Evolutionary conservation across 345 rosid genomes (phyloP), one percentile per base, ranked within the genome.

Genomic region (Gossypium stocksii): DNA sequence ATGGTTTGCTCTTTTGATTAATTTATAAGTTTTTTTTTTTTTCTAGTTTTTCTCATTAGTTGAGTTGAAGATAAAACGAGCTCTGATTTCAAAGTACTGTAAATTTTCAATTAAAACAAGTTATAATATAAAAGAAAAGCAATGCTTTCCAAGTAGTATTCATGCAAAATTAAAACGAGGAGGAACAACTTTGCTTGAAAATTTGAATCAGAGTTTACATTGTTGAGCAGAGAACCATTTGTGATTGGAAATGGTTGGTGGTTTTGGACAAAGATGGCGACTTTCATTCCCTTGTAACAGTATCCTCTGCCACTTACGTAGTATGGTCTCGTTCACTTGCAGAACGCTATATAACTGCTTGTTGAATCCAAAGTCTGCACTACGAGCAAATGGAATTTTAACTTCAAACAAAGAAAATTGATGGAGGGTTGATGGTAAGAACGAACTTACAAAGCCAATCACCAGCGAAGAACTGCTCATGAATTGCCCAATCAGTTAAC

Each of bases 311-410:
- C 77, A 45, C 90, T 79, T 19, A 90, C 60, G 70, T 92, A 86
- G 71, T 85, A 89, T 7, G 88, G 77, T 90, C 78, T 85, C 29
- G 84, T 88, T 92, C 57, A 90, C 93, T 80, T 86, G 84, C 13
- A 88, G 83, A 23, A 92, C 86, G 22, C 80, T 88, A 72, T 82
- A 83, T 17, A 3, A 43, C 7, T 69, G 78, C 78, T 80, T 80
- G 76, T 87, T 79, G 25, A 85, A 89, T 9, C 89, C 86, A 22
- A 86, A 87, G 84, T 77, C 87, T 76, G 1, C 53, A 2, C 1
- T 0, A 11, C 3, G 12, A 57, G 22, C 17, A 61, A 15, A 44
- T 58, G 7, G 15, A 61, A 9, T 44, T 38, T 16, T 13, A 13
- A 27, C 4, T 3, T 23, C 3, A 10, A 19, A 48, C 2, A 6